phyloP scores from a whole-genome alignment of 2,329 filamentous ascomycete species.

The Ophiostoma angusticollis region DNA sequence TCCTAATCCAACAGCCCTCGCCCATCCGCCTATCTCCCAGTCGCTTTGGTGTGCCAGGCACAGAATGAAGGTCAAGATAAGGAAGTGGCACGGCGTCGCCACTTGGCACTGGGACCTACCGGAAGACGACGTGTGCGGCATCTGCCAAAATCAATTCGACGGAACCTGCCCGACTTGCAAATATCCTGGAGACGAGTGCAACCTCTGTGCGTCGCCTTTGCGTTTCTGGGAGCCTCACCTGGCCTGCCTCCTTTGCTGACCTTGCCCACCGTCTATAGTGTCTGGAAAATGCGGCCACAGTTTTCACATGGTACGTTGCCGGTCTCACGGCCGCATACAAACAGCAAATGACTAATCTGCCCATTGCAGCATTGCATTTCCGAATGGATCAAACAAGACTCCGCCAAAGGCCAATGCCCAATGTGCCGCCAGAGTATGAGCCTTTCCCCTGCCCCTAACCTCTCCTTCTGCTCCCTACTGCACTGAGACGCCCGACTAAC shows the following conservation, averaged over 20 bases:
- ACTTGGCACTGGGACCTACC: slow-evolving; percentile 98
- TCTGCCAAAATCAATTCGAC: slow-evolving; percentile 96
- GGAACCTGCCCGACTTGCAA: slow-evolving; percentile 97
- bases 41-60: no score
- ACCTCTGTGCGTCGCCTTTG: slow-evolving; percentile 51
- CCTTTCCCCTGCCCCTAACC: background rate
- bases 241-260: background rate
- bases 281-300: slow-evolving; percentile 95
- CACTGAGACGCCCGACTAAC: background rate
- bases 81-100: slow-evolving; percentile 84
- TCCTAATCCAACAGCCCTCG: no score
- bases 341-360: slow-evolving; percentile 11
- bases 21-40: no score
- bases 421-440: slow-evolving; percentile 87
- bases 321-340: background rate
- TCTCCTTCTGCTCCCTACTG: background rate
- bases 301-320: slow-evolving; percentile 69
- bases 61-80: slow-evolving; percentile 87
- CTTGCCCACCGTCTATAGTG: slow-evolving; percentile 40
- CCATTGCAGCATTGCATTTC: slow-evolving; percentile 71
- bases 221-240: background rate
- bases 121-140: slow-evolving; percentile 94
- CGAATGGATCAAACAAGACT: slow-evolving; percentile 92
- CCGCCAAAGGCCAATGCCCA: slow-evolving; percentile 84
- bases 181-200: slow-evolving; percentile 93